Evolutionary conservation across 2,329 filamentous ascomycete species (phyloP), one percentile per base, ranked within the genome.

Genomic region (Bisporella sp.): DNA sequence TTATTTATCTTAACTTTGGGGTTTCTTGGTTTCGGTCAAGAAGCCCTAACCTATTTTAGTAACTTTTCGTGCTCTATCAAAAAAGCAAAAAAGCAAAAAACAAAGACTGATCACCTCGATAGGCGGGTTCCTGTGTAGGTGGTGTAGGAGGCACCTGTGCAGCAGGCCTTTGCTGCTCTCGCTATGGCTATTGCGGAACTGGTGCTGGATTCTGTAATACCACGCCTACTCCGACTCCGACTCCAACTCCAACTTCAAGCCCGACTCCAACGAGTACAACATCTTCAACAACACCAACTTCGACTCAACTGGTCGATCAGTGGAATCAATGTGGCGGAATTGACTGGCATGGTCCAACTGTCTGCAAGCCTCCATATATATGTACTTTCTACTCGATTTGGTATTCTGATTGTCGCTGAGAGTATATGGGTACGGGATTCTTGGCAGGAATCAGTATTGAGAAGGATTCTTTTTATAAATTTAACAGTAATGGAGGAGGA

Each of bases 121-220:
- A 21, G 21, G 21, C 21, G 3, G 21, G 21, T 21, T 21, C 49
- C 11, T 57, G 55, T 46, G 40, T 29, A 4, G 54, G 54, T 5
- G 51, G 54, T 7, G 50, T 55, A 28, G 55, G 55, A 6, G 55
- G 55, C 4, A 55, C 53, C 9, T 56, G 55, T 50, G 47, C 53
- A 35, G 32, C 46, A 1, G 55, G 53, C 1, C 37, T 47, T 4
- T 57, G 55, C 30, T 55, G 55, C 41, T 55, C 53, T 6, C 8
- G 32, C 3, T 56, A 49, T 28, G 51, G 51, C 12, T 56, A 49
- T 45, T 56, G 53, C 39, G 51, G 55, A 4, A 47, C 33, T 30
- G 53, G 54, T 33, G 28, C 32, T 12, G 45, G 31, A 6, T 55
- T 39, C 39, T 55, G 51, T 45, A 11, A 12, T 32, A 29, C 42